Percentiles rank a stretch among this genome's conserved stretches.
phyloP scores from a whole-genome alignment of 345 rosid genomes.

The Eutrema heterophyllum region DNA sequence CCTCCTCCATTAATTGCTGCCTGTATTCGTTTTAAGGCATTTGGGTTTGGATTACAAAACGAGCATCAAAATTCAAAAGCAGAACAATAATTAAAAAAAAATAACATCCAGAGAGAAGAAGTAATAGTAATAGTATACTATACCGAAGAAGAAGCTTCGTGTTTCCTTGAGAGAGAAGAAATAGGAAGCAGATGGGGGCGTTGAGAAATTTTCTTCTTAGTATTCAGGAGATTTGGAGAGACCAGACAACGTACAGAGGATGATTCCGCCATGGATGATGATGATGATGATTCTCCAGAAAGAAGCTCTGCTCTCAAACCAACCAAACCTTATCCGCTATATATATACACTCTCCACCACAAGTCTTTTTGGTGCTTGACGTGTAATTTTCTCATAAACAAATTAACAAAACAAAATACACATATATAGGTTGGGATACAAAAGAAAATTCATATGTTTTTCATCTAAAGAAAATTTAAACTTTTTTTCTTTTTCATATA shows the following conservation, averaged over 20 bases:
- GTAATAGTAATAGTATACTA: background rate
- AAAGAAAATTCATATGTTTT: no score
- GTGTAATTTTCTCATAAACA: constrained; percentile 11
- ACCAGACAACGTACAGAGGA: constrained; percentile 14
- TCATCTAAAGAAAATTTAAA: no score
- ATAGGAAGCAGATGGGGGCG: constrained; percentile 18
- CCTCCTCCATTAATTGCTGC: constrained; percentile 27
- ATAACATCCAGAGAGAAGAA: background rate
- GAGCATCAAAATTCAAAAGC: background rate
- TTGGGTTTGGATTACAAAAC: background rate
- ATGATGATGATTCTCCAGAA: constrained; percentile 10
- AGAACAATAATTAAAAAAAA: background rate
- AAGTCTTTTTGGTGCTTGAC: constrained; percentile 5
- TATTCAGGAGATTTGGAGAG: constrained; percentile 24
- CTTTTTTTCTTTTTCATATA: no score
- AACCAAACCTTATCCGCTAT: constrained; percentile 19
- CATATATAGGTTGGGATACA: no score
- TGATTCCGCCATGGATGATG: constrained; percentile 29
- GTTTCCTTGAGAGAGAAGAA: constrained; percentile 27
- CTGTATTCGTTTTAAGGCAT: background rate
- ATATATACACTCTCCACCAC: background rate
- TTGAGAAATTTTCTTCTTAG: constrained; percentile 8
- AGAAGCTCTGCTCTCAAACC: constrained; percentile 1
- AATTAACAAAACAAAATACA: background rate
- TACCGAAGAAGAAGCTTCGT: constrained; percentile 23